phyloP scores from a whole-genome alignment of 495 filamentous ascomycete genomes.

The Bathelium albidoporum region DNA sequence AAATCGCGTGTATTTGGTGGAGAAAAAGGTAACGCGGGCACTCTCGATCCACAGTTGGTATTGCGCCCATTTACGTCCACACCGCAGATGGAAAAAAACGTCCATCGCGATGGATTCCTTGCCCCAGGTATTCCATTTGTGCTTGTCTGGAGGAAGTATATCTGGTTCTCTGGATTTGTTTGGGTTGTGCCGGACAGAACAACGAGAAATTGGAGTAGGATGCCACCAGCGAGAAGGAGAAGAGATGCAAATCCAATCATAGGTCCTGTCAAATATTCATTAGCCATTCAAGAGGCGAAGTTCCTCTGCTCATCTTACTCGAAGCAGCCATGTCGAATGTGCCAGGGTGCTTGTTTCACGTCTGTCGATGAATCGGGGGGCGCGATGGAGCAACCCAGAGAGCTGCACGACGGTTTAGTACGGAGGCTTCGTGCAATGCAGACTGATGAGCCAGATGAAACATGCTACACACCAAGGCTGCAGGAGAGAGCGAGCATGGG shows the following conservation, averaged over 20 bases:
- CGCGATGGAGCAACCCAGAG: background rate
- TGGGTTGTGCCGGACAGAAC: slow-evolving; percentile 56
- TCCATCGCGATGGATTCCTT: slow-evolving; percentile 64
- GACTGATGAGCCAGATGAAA: background rate
- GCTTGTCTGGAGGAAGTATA: slow-evolving; percentile 73
- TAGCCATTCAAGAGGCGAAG: background rate
- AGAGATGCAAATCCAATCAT: slow-evolving; percentile 52
- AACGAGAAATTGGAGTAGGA: slow-evolving; percentile 71
- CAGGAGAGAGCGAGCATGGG: background rate
- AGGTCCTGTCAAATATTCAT: slow-evolving; percentile 13
- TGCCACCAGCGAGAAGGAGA: slow-evolving; percentile 61
- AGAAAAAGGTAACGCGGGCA: slow-evolving; percentile 55
- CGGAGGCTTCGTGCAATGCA: background rate
- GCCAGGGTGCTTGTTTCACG: background rate
- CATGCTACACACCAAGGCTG: background rate
- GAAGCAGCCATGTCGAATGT: background rate
- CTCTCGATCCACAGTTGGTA: slow-evolving; percentile 40
- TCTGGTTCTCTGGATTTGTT: slow-evolving; percentile 53
- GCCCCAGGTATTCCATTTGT: slow-evolving; percentile 55
- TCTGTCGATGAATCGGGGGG: background rate
- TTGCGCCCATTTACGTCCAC: slow-evolving; percentile 43
- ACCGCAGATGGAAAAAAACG: slow-evolving; percentile 68
- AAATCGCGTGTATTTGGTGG: slow-evolving; percentile 48
- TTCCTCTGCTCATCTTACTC: background rate
- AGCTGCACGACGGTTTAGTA: background rate